Evolutionary conservation across 768 basidiomycete species (phyloP).

Genomic region (Russula emetica): DNA sequence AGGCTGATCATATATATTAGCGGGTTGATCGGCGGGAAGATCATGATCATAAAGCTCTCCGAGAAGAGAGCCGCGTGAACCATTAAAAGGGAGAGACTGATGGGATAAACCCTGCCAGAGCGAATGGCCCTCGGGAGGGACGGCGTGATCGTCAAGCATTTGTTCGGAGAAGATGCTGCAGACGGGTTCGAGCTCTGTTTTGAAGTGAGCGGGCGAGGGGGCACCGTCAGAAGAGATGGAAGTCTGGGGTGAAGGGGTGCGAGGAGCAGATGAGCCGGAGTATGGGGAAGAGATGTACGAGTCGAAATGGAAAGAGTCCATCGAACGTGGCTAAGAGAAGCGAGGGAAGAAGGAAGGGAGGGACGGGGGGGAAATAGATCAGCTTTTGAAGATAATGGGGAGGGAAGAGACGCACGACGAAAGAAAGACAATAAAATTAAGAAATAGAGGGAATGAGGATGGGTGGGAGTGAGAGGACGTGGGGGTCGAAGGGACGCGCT

Average conservation of each 20-base stretch:
- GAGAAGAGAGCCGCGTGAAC: conserved; percentile 53
- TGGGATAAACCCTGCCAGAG: conserved; percentile 37
- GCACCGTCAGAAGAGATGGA: conserved; percentile 32
- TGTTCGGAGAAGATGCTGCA: conserved; percentile 50
- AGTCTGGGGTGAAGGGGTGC: conserved; percentile 64
- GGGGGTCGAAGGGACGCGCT: conserved; percentile 28
- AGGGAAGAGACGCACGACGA: conserved; percentile 16
- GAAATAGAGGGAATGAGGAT: conserved; percentile 23
- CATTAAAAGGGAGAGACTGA: conserved; percentile 35
- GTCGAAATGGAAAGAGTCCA: conserved; percentile 52
- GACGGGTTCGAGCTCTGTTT: conserved; percentile 45
- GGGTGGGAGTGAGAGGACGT: conserved; percentile 22
- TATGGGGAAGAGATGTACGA: conserved; percentile 51
- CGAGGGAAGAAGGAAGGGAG: conserved; percentile 22
- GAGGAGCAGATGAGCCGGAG: conserved; percentile 65
- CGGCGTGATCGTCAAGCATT: conserved; percentile 41
- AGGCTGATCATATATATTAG: conserved; percentile 30
- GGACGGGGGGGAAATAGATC: conserved; percentile 12
- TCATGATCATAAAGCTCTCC: conserved; percentile 69
- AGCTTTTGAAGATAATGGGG: conserved; percentile 4
- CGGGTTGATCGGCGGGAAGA: conserved; percentile 36
- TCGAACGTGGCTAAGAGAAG: conserved; percentile 30
- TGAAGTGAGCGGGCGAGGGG: conserved; percentile 38
- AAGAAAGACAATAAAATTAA: conserved; percentile 27
- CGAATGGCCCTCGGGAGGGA: conserved; percentile 40